These are phyloP conservation scores for Paramyrothecium roridum DNA, from an alignment of 2,329 filamentous ascomycete genomes.

Conservation along the genomic window DNA sequence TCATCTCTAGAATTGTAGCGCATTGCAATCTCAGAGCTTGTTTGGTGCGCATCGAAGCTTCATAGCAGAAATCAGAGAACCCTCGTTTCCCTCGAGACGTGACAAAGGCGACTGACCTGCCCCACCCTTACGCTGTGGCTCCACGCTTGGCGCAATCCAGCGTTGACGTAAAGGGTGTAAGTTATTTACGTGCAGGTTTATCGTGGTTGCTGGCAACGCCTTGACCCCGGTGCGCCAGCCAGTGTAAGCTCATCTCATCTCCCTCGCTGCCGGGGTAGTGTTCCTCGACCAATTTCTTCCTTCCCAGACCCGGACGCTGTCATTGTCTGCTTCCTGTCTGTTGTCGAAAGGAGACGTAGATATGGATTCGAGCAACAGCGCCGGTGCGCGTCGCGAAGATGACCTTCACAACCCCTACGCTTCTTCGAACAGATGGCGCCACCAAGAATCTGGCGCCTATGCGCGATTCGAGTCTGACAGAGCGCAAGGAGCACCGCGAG, in stretches of 20 bases:
- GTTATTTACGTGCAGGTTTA: neutral
- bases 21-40: neutral
- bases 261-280: neutral
- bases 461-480: slow-evolving; percentile 36
- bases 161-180: neutral
- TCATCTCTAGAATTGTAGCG: neutral
- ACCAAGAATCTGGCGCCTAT: slow-evolving; percentile 59
- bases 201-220: neutral
- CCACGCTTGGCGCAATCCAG: neutral
- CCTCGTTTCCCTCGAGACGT: neutral
- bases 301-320: too few relatives aligned
- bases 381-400: slow-evolving; percentile 17
- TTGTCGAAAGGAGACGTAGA: neutral
- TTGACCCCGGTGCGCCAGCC: neutral
- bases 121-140: neutral
- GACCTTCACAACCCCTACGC: slow-evolving; percentile 49
- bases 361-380: slow-evolving; percentile 16
- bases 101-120: neutral
- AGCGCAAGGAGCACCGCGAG: slow-evolving; percentile 25
- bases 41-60: neutral
- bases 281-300: too few relatives aligned
- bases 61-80: neutral
- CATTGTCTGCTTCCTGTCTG: neutral
- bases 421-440: slow-evolving; percentile 58
- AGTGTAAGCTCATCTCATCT: neutral